A percentile compares a stretch with the other conserved stretches of the same genome.
Evolutionary conservation across 1,139 yeast genomes (phyloP).

Genomic region (Torulaspora globosa): DNA sequence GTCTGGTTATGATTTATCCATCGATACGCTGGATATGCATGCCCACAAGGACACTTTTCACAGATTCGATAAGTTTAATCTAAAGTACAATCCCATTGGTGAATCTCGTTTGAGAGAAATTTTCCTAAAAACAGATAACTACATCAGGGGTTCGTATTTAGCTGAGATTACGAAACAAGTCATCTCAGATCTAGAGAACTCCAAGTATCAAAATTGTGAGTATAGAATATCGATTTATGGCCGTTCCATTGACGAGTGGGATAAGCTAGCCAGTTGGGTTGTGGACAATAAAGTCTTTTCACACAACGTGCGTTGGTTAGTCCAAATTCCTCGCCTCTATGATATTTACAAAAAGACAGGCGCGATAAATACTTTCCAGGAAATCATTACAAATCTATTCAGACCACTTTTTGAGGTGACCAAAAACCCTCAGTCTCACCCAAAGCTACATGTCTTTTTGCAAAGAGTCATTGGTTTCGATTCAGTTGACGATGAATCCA

Average conservation of each 20-base stretch:
- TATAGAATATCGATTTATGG: slow-evolving; percentile 94
- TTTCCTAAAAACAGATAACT: slow-evolving; percentile 91
- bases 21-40: slow-evolving; percentile 98
- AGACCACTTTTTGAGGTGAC: slow-evolving; percentile 92
- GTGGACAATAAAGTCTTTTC: slow-evolving; percentile 87
- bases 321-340: slow-evolving; percentile 91
- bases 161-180: slow-evolving; percentile 95
- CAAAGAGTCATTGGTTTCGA: slow-evolving; percentile 97
- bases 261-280: slow-evolving; percentile 90
- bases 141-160: slow-evolving; percentile 77
- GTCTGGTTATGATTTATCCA: slow-evolving; percentile 90
- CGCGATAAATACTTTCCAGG: slow-evolving; percentile 66
- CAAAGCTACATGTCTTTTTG: slow-evolving; percentile 79
- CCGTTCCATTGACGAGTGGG: slow-evolving; percentile 88
- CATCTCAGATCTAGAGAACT: slow-evolving; percentile 84
- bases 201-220: slow-evolving; percentile 96
- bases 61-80: slow-evolving; percentile 93
- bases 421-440: slow-evolving; percentile 75
- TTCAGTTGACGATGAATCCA: slow-evolving; percentile 97
- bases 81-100: slow-evolving; percentile 97
- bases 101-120: slow-evolving; percentile 95
- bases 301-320: slow-evolving; percentile 93
- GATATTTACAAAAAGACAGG: slow-evolving; percentile 80
- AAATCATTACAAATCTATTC: slow-evolving; percentile 72
- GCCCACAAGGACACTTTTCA: slow-evolving; percentile 98